Base-by-base conservation (phyloP, 176 grass and related monocot species). In the Saccharum officinarum region DNA sequence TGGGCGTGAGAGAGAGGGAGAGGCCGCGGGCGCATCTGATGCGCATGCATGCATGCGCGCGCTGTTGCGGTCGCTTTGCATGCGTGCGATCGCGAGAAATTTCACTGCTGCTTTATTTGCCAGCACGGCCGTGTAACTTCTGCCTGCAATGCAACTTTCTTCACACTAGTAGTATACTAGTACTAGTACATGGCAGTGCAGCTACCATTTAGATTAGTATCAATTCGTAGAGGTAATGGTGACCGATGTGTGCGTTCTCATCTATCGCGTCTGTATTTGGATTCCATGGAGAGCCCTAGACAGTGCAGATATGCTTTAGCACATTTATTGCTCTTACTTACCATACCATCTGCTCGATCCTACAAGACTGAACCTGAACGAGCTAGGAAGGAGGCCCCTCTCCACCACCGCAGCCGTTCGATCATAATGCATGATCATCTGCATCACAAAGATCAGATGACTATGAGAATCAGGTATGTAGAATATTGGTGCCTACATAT, bases 171-270 rank as follows among this genome's bases (percentile, higher is more conserved):
- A 26, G 10, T 4, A 41, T 84, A 18, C 66, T 46, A 86, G 49
- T 52, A 16, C 16, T 16, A 7, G 8, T 67, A 49, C 50, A 82
- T 73, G 62, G 59, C 70, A 63, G 37, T 26, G 79, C 82, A 86
- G 80, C 79, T 88, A 83, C 79, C 76, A 70, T 84, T 66, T 76
- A 70, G 89, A 91, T 85, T 87, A 30, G 76, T 84, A 87, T 91
- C 75, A 91, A 91, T 91, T 87, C 89, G 68, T 75, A 28, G 46
- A 66, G 22, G 54, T 40, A 77, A 52, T 82, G 54, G 28, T 36
- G 42, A 73, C 41, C 38, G 46, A 79, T 63, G 61, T 68, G 61
- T 79, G 41, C 30, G 75, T 20, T 42, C 36, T 83, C 39, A 73
- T 54, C 73, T 36, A 25, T 52, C 71, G n/a, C 78, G 38, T 64